Evolutionary conservation across 768 basidiomycete genomes (phyloP).

Genomic region (Dentipellis fragilis): DNA sequence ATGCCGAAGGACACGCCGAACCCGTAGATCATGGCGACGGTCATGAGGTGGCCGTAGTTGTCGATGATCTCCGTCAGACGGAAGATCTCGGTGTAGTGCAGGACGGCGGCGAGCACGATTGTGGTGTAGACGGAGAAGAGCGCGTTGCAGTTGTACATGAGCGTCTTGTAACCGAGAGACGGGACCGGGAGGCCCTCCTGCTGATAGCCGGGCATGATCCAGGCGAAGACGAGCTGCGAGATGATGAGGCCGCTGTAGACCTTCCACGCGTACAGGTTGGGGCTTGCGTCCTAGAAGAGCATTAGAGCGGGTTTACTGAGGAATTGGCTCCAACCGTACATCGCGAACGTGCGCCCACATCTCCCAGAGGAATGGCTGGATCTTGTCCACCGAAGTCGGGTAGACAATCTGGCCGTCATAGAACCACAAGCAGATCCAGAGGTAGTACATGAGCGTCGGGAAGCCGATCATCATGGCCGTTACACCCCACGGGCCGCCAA

Average conservation of each 20-base stretch:
- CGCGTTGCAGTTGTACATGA: slow-evolving; percentile 97
- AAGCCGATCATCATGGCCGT: slow-evolving; percentile 90
- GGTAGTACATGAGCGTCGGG: slow-evolving; percentile 94
- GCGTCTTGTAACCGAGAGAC: slow-evolving; percentile 83
- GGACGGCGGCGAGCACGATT: slow-evolving; percentile 56
- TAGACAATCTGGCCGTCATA: slow-evolving; percentile 77
- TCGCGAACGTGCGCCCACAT: slow-evolving; percentile 84
- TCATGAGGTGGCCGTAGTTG: slow-evolving; percentile 93
- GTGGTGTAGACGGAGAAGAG: slow-evolving; percentile 78
- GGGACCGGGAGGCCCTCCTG: slow-evolving; percentile 97
- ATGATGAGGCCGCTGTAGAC: slow-evolving; percentile 84
- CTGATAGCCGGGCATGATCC: slow-evolving; percentile 81
- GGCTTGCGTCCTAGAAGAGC: slow-evolving; percentile 72
- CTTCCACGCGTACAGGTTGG: slow-evolving; percentile 80
- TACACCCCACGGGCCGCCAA: slow-evolving; percentile 90
- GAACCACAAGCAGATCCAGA: slow-evolving; percentile 96
- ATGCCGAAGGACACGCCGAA: slow-evolving; percentile 73
- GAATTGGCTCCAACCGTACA: slow-evolving; percentile 32
- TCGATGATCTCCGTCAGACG: slow-evolving; percentile 92
- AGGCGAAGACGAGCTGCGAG: slow-evolving; percentile 86
- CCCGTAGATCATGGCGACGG: slow-evolving; percentile 88
- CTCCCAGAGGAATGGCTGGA: slow-evolving; percentile 63
- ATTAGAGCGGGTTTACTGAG: not conserved
- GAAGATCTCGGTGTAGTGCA: slow-evolving; percentile 78
- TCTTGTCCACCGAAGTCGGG: slow-evolving; percentile 59